Base-by-base conservation (phyloP, 176 grass and related monocot genomes). In the Calamus simplicifolius region DNA sequence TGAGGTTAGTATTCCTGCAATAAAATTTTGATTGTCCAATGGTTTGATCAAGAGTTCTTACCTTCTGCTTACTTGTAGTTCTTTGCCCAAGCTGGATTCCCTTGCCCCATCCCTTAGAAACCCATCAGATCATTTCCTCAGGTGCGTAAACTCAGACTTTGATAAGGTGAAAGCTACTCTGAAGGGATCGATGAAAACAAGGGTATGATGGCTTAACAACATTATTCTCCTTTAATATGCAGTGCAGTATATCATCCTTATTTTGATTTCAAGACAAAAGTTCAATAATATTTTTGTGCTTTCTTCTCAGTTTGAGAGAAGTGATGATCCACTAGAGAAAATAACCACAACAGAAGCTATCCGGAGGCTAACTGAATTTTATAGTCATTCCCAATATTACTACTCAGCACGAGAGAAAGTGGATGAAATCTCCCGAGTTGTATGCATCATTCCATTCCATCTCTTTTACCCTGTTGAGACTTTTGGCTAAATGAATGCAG, bases 131-230 rank as follows among this genome's bases (percentile, higher is more conserved):
- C 93, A 98, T 85, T 98, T 98, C 76, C 79, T 98, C 16, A 79
- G 93, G 70, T 92, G 88, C 66, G 69, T 98, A 31, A 98, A 98
- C 18, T 77, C 88, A 1, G 93, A 98, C 58, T 98, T 98, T 8
- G 93, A 98, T 65, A 98, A 92, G 75, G 93, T 98, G 68, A 98
- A 98, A 86, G 93, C 93, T 63, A 92, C 93, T 56, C 84, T 98
- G 28, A 98, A 98, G 70, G 93, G 93, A 68, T 98, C 93, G 0
- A 82, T 98, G 25, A 98, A 98, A 71, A 80, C 48, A 2, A 82
- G 59, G 51, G 93, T 96, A 75, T 29, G 79, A 35, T 5, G 7
- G 31, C 31, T 35, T 35, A 35, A 7, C 21, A 23, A 23, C 21
- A 23, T 23, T 23, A 0, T 23, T 23, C 21, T 1, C 21, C 21